These are phyloP conservation scores for Boletellus ananas DNA, from an alignment of 768 basidiomycete species.

Conservation along the genomic window DNA sequence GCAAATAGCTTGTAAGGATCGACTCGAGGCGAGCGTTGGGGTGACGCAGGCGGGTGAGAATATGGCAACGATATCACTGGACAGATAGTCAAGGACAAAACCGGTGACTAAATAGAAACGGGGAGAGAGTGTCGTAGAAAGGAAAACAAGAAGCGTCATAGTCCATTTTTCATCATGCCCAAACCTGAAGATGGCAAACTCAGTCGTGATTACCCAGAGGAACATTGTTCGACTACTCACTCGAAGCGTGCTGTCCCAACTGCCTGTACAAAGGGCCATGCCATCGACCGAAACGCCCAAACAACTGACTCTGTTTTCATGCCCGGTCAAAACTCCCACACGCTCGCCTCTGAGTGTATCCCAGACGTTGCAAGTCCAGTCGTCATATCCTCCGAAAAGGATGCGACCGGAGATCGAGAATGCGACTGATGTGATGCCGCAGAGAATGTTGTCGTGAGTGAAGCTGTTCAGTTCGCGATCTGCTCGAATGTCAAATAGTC, in stretches of 20 bases:
- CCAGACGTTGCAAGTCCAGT: constrained; percentile 99
- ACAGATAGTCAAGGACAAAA: constrained; percentile 32
- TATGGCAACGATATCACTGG: constrained; percentile 50
- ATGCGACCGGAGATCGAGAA: constrained; percentile 98
- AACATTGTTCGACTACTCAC: constrained; percentile 42
- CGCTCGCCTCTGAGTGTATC: constrained; percentile 98
- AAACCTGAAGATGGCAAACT: constrained; percentile 53
- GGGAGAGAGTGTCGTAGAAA: constrained; percentile 21
- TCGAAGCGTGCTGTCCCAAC: constrained; percentile 96
- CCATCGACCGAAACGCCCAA: constrained; percentile 94
- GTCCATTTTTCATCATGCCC: constrained; percentile 59
- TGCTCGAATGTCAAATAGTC: constrained; percentile 95
- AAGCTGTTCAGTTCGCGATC: constrained; percentile 96
- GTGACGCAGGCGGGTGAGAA: constrained; percentile 49
- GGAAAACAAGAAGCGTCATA: constrained; percentile 22
- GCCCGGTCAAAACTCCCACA: constrained; percentile 94
- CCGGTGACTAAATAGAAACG: constrained; percentile 19
- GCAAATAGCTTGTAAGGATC: constrained; percentile 51
- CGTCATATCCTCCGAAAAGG: constrained; percentile 97
- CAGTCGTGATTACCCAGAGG: constrained; percentile 1
- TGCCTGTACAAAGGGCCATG: constrained; percentile 97
- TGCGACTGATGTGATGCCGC: constrained; percentile 97
- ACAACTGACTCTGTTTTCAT: constrained; percentile 97
- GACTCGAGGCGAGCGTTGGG: constrained; percentile 54
- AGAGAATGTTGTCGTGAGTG: constrained; percentile 98